phyloP scores from a whole-genome alignment of 108 stramenopile species.

The Cyclotella cryptica region DNA sequence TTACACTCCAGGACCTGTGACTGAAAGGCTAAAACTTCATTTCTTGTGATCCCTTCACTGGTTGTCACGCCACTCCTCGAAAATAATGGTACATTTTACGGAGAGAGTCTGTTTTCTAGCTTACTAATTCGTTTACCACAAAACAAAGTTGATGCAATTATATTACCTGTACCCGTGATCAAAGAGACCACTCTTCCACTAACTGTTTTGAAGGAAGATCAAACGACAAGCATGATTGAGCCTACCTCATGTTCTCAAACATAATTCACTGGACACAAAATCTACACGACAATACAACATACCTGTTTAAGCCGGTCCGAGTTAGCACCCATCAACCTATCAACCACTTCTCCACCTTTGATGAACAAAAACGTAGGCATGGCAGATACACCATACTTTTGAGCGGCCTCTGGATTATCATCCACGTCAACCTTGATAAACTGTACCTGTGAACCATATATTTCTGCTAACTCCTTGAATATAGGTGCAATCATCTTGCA shows the following conservation, averaged over 20 bases:
- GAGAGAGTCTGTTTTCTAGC: no score
- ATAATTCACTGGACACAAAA: neutral
- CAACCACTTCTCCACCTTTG: slow-evolving; percentile 84
- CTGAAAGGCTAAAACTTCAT: no score
- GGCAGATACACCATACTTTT: slow-evolving; percentile 81
- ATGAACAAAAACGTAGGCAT: slow-evolving; percentile 95
- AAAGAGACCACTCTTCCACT: no score
- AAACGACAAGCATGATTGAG: neutral
- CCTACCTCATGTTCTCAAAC: neutral
- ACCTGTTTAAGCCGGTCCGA: slow-evolving; percentile 62
- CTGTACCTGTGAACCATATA: slow-evolving; percentile 54
- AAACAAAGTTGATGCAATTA: no score
- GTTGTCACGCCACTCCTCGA: no score
- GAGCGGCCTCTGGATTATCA: slow-evolving; percentile 84
- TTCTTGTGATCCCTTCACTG: no score
- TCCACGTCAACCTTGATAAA: slow-evolving; percentile 94
- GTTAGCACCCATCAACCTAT: slow-evolving; percentile 85
- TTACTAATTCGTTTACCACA: no score
- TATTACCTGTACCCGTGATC: no score
- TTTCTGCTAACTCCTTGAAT: slow-evolving; percentile 74
- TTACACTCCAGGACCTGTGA: no score
- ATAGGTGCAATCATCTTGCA: slow-evolving; percentile 90
- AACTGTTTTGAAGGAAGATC: neutral
- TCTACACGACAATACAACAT: neutral
- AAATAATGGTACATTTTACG: no score